Base-by-base conservation (phyloP, 2,329 filamentous ascomycete species). In the Cercospora citrullina region DNA sequence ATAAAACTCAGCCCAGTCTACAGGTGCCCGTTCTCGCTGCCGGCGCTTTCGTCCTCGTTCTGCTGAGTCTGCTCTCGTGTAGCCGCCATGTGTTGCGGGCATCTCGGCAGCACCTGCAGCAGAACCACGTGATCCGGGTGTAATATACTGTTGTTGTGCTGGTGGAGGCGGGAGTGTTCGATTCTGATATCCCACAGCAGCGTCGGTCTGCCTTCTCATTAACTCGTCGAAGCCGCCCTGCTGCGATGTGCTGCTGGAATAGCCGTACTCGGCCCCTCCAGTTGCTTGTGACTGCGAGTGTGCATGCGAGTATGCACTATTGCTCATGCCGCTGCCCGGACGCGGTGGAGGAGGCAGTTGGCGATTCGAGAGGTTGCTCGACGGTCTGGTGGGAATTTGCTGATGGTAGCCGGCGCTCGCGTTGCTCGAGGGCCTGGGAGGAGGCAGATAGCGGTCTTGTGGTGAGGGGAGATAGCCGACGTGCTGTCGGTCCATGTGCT, bases 1-100 rank as follows among this genome's bases (percentile, higher is more conserved):
- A 71, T 77, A 79, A 72, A 73, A 79, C n/a, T 72, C 66, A 3
- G 76, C 72, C 78, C 78, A 79, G 48, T 79, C 77, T n/a, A 79
- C 77, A 1, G 74, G 74, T 16, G 72, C 66, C 33, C 48, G 62
- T 28, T 64, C 62, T 64, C 73, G 71, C 23, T 68, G 45, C 31
- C 70, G 70, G 14, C 73, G 70, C 65, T 71, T 73, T 26, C 68
- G 63, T 10, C 64, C 69, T 68, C 62, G 58, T 60, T 74, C 72
- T 60, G 60, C 63, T 21, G 64, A 65, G 7, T 68, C 71, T 45
- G 67, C 65, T 30, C 65, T 63, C 42, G 61, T 66, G 48, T 69
- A 66, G 28, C 68, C 62, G 6, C 67, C 68, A 36, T 58, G 63
- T 26, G 62, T 62, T 23, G 53, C 60, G 33, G 66, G 68, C 66